Base-by-base conservation (phyloP, 805 yeast genomes). In the Komagataella mondaviorum region DNA sequence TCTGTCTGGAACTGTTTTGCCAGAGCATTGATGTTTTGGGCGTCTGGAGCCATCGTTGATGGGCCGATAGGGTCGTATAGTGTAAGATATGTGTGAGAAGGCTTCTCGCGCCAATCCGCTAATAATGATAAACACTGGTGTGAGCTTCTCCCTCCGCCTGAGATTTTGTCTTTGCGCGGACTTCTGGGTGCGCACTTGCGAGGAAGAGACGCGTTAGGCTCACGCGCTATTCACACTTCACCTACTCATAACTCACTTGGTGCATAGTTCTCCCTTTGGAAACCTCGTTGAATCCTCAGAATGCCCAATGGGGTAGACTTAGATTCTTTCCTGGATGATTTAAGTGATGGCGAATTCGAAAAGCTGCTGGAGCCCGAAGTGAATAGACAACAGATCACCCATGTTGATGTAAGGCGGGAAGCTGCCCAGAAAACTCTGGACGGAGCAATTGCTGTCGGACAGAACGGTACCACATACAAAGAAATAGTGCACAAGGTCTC, bases 1-100 rank as follows among this genome's bases (percentile, higher is more conserved):
- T 81, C 86, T 18, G 66, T 63, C 51, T 80, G 84, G 59, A 78
- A 80, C 57, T 78, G 84, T 51, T 69, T 72, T 0, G 85, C 85
- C 49, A 81, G 55, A 55, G 66, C 71, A 47, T 56, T 55, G 7
- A 30, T 10, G 14, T 30, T 30, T 30, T 30, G 10, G 39, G 39
- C 6, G n/a, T 30, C 39, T 10, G 39, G 6, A 30, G 39, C 39
- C 39, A 30, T 30, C 39, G 39, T 30, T 10, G 39, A 14, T 30
- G n/a, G 39, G 5, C 39, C 14, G 39, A 8, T 8, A 30, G 39
- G 10, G 39, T 2, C 14, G 39, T 24, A 10, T 7, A 24, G 36
- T 24, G 4, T 20, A 20, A 20, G 20, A 20, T 3, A 20, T 20
- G 4, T 20, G 20, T 20, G 20, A 20, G 20, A 20, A 20, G 20